Percentiles rank a stretch among this genome's conserved stretches.
Evolutionary conservation across 306 rosid species (phyloP).

Genomic region (Rubus idaeus): DNA sequence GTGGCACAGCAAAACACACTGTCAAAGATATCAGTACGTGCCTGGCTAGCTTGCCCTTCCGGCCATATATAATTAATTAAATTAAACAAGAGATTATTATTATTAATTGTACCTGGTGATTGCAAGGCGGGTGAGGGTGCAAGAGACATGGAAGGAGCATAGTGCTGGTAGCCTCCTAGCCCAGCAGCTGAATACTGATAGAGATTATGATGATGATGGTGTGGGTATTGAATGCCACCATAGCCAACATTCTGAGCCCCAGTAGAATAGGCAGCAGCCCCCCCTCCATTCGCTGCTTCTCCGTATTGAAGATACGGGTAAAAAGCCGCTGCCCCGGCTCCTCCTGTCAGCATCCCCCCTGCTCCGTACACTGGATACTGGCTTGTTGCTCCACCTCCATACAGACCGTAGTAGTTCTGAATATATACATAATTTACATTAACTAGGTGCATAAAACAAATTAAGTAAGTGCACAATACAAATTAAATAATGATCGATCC

Average conservation of each 20-base stretch:
- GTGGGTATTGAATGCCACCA: slow-evolving; percentile 71
- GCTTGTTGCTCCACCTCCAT: slow-evolving; percentile 77
- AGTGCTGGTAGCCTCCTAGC: slow-evolving; percentile 68
- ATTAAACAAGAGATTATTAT: not conserved
- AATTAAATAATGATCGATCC: too few species aligned
- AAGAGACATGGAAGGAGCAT: slow-evolving; percentile 85
- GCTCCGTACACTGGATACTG: slow-evolving; percentile 79
- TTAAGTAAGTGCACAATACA: not conserved
- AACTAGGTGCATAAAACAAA: not conserved
- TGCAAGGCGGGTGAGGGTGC: slow-evolving; percentile 91
- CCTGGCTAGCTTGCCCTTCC: not conserved
- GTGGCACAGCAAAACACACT: slow-evolving; percentile 99
- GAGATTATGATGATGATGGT: slow-evolving; percentile 55
- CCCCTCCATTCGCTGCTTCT: slow-evolving; percentile 43
- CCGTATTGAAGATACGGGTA: slow-evolving; percentile 81
- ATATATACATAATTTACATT: not conserved
- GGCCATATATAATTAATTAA: not conserved
- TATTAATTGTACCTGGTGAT: slow-evolving; percentile 47
- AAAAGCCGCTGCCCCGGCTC: slow-evolving; percentile 51
- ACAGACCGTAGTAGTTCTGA: slow-evolving; percentile 86
- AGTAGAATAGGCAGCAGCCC: slow-evolving; percentile 25
- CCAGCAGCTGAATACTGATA: slow-evolving; percentile 73
- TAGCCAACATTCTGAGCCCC: slow-evolving; percentile 52
- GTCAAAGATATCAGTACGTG: slow-evolving; percentile 84
- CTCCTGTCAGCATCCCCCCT: slow-evolving; percentile 76